These are phyloP conservation scores for Termitomyces heimii DNA, from an alignment of 768 basidiomycete genomes.

Conservation along the genomic window DNA sequence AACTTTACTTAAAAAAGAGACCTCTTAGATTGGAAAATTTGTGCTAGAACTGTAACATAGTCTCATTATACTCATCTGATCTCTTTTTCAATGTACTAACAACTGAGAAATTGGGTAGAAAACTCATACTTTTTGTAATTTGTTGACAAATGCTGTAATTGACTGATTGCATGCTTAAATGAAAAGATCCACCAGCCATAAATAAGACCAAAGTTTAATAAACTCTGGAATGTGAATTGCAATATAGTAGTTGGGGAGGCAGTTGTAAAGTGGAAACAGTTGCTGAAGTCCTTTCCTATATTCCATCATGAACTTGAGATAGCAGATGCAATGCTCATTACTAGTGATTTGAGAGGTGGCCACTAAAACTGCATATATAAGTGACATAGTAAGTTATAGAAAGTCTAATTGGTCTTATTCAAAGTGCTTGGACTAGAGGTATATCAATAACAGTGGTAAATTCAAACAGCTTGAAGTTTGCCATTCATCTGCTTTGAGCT, in stretches of 20 bases:
- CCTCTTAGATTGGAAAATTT: not conserved
- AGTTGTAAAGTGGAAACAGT: not conserved
- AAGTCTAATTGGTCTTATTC: not conserved
- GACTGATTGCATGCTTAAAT: conserved; percentile 10
- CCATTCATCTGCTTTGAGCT: not conserved
- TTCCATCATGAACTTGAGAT: not conserved
- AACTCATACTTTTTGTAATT: not conserved
- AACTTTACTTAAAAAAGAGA: not conserved
- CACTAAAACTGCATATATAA: not conserved
- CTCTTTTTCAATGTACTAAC: not conserved
- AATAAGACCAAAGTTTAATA: not conserved
- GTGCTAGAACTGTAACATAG: not conserved
- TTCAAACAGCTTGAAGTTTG: not conserved
- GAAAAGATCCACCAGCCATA: conserved; percentile 13
- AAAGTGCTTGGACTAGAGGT: not conserved
- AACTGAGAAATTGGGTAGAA: not conserved
- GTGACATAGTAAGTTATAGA: not conserved
- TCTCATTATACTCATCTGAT: not conserved
- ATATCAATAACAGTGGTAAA: not conserved
- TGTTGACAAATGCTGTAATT: conserved; percentile 2
- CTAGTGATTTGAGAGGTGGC: not conserved
- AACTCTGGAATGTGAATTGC: not conserved
- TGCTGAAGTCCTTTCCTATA: not conserved
- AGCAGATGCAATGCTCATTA: not conserved
- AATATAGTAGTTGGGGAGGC: not conserved